phyloP scores from a whole-genome alignment of 2,329 filamentous ascomycete species.

The Cladosporium sp. region DNA sequence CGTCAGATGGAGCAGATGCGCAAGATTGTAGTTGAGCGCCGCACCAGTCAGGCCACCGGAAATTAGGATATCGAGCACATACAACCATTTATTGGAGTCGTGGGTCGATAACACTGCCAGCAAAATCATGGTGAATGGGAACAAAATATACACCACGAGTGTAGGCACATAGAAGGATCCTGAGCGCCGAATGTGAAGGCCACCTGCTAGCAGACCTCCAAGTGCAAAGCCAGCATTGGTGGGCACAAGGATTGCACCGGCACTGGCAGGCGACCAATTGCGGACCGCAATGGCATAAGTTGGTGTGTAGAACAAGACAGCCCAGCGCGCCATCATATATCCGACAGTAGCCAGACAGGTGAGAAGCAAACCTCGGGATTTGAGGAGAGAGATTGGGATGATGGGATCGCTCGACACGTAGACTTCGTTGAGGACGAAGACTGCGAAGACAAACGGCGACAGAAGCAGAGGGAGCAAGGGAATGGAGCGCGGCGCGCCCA shows the following conservation, averaged over 20 bases:
- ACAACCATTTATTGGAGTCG: slow-evolving; percentile 47
- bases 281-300: slow-evolving; percentile 75
- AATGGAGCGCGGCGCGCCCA: slow-evolving; percentile 60
- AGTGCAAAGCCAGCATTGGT: slow-evolving; percentile 75
- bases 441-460: slow-evolving; percentile 55
- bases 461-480: slow-evolving; percentile 56
- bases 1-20: slow-evolving; percentile 72
- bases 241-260: slow-evolving; percentile 72
- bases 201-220: slow-evolving; percentile 69
- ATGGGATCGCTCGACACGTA: slow-evolving; percentile 64
- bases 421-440: slow-evolving; percentile 60
- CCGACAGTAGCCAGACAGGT: slow-evolving; percentile 71
- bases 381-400: slow-evolving; percentile 67
- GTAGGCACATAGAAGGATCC: slow-evolving; percentile 64
- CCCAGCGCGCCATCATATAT: slow-evolving; percentile 78
- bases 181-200: slow-evolving; percentile 67
- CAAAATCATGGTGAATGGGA: slow-evolving; percentile 55
- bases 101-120: slow-evolving; percentile 56
- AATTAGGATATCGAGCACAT: slow-evolving; percentile 58
- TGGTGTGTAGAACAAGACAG: slow-evolving; percentile 74
- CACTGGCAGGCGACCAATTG: slow-evolving; percentile 63
- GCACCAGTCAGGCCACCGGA: slow-evolving; percentile 73
- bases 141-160: slow-evolving; percentile 54
- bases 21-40: slow-evolving; percentile 73
- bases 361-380: slow-evolving; percentile 65